Percentiles rank a stretch among this genome's conserved stretches.
phyloP scores from a whole-genome alignment of 352 stramenopile species.

The Pythium phragmitis region DNA sequence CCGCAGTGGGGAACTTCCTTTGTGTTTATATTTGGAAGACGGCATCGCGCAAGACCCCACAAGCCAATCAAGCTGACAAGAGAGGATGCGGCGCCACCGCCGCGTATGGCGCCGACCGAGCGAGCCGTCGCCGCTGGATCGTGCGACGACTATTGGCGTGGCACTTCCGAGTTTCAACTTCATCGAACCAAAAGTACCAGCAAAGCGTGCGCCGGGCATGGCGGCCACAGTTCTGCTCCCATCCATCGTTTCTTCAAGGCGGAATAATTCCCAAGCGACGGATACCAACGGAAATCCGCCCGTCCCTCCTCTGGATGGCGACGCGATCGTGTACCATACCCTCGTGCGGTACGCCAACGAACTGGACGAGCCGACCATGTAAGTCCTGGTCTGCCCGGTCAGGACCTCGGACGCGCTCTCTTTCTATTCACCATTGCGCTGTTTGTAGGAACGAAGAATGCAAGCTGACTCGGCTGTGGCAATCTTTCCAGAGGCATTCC shows the following conservation, averaged over 20 bases:
- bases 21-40: constrained; percentile 8
- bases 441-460: constrained; percentile 35
- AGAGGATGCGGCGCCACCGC: constrained; percentile 18
- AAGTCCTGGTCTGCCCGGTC: not conserved
- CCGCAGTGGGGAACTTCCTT: not conserved
- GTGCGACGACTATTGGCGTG: constrained; percentile 32
- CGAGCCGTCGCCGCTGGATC: constrained; percentile 13
- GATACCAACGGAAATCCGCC: not conserved
- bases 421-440: not conserved
- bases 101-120: constrained; percentile 15
- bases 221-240: not conserved
- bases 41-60: no score
- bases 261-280: not conserved
- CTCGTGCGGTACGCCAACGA: constrained; percentile 17
- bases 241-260: not conserved
- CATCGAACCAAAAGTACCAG: constrained; percentile 36
- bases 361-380: constrained; percentile 23
- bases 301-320: not conserved
- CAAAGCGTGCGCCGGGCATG: not conserved
- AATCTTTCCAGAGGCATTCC: constrained; percentile 57
- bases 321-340: constrained; percentile 24
- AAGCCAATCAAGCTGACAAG: not conserved
- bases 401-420: not conserved
- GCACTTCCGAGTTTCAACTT: constrained; percentile 67
- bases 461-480: constrained; percentile 57